Evolutionary conservation across 768 basidiomycete species (phyloP), one percentile per base, ranked within the genome.

Genomic region (Naganishia randhawae): DNA sequence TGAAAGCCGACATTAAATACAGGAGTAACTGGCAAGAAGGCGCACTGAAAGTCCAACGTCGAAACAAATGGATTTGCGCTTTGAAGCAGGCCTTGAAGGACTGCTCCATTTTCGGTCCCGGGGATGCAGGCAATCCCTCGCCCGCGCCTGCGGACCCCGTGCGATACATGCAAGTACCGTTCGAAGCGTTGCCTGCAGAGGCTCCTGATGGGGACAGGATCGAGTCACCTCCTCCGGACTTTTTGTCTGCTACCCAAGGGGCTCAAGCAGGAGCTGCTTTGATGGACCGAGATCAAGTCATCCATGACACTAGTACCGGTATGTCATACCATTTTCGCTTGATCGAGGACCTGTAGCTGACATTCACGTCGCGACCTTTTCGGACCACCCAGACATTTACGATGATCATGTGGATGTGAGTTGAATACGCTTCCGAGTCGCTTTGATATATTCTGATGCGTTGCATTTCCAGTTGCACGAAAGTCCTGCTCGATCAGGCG

Each of bases 31-130:
- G 86, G 81, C 91, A 93, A 76, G 88, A 89, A 73, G 87, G 86
- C 22, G 86, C 87, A 1, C 81, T 79, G 48, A 77, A 78, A 87
- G 87, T 87, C 1, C 87, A 88, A 79, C 85, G 91, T 65, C 85
- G 90, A 39, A 93, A 93, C 82, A 94, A 91, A 80, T 94, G 91
- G 91, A 85, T 93, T 50, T 93, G 91, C 78, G 88, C 89, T 17
- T 83, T 96, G 65, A 94, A 93, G 80, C 76, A 84, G 51, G 84
- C 85, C 54, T 81, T 80, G 16, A 67, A 71, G 31, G 88, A 91
- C 69, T 79, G 87, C 57, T 83, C 86, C 71, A 88, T 96, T 68
- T 91, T 71, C 67, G 83, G 83, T 6, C 83, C 83, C 4, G 80
- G 61, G 25, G 82, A 81, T 27, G 80, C 78, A 50, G 80, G 80